Conservation (phyloP, 2,329 filamentous ascomycete genomes). For the Xylariaceae sp. region DNA sequence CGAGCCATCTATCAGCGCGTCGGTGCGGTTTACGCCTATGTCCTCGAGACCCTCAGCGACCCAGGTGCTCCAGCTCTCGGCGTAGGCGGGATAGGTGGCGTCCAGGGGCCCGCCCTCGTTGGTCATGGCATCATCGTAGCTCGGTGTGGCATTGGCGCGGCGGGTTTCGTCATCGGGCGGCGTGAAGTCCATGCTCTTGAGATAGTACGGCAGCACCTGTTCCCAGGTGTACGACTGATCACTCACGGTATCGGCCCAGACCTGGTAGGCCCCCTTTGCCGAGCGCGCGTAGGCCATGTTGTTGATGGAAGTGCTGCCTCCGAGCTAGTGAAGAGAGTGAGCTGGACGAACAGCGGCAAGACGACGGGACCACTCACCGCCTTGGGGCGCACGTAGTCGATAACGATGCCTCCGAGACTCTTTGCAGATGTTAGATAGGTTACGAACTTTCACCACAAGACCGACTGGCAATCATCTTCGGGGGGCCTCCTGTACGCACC, state of each 20-base stretch:
- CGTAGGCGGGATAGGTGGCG: constrained; percentile 34
- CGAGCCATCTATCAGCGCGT: constrained; percentile 1
- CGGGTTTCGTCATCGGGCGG: constrained; percentile 15
- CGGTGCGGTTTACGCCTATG: constrained; percentile 28
- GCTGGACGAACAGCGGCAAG: background rate
- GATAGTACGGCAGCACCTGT: constrained; percentile 17
- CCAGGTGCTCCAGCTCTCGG: constrained; percentile 31
- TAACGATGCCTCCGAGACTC: background rate
- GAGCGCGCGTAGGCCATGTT: constrained; percentile 24
- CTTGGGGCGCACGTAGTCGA: background rate
- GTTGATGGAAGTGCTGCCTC: constrained; percentile 21
- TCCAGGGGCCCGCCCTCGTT: constrained; percentile 29
- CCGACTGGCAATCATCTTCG: constrained; percentile 1
- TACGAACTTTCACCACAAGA: too few relatives aligned
- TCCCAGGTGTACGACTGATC: constrained; percentile 18
- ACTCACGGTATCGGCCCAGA: constrained; percentile 17
- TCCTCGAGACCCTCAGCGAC: constrained; percentile 29
- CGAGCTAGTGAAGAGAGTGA: background rate
- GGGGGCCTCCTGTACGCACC: constrained; percentile 4
- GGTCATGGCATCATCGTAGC: constrained; percentile 24
- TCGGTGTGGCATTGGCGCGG: constrained; percentile 18
- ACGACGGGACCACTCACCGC: background rate
- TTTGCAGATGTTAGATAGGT: background rate
- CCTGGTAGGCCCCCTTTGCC: constrained; percentile 16
- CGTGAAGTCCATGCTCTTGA: constrained; percentile 18